These are phyloP conservation scores for Porogramme epimiltina DNA, from an alignment of 1,284 basidiomycete species.

Conservation along the genomic window DNA sequence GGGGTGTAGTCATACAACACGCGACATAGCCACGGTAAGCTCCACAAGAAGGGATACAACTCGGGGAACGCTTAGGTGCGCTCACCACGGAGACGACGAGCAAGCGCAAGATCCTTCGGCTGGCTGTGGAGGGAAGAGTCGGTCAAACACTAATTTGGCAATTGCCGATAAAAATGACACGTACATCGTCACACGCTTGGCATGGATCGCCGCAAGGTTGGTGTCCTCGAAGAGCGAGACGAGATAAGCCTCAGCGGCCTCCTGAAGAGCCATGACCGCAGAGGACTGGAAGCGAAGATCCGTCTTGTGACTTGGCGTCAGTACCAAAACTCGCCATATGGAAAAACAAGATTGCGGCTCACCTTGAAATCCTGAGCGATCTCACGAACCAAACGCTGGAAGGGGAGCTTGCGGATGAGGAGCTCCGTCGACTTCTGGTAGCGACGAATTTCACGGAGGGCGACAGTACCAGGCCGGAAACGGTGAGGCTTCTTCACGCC, in stretches of 20 bases:
- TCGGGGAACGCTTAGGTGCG: slow-evolving; percentile 50
- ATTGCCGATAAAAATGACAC: slow-evolving; percentile 5
- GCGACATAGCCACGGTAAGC: slow-evolving; percentile 12
- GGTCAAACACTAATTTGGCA: background rate
- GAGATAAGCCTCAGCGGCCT: slow-evolving; percentile 91
- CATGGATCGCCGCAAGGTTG: slow-evolving; percentile 84
- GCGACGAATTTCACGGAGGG: slow-evolving; percentile 95
- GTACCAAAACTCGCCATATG: slow-evolving; percentile 1
- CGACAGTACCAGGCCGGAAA: slow-evolving; percentile 97
- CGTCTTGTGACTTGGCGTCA: slow-evolving; percentile 43
- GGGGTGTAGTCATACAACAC: slow-evolving; percentile 21
- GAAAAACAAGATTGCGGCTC: slow-evolving; percentile 32
- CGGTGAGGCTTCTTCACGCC: slow-evolving; percentile 98
- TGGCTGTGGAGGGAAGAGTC: slow-evolving; percentile 33
- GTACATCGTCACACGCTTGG: slow-evolving; percentile 81
- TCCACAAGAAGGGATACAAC: slow-evolving; percentile 3
- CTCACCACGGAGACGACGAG: slow-evolving; percentile 80
- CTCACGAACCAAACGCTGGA: slow-evolving; percentile 92
- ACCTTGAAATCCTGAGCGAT: slow-evolving; percentile 95
- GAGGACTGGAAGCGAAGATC: slow-evolving; percentile 95
- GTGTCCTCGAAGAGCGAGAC: slow-evolving; percentile 88
- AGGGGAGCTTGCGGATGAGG: slow-evolving; percentile 91
- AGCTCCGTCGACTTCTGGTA: slow-evolving; percentile 98
- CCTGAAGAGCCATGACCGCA: slow-evolving; percentile 89
- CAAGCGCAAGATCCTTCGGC: slow-evolving; percentile 80